Conservation (phyloP, 2,329 filamentous ascomycete genomes). For the Bipolaris oryzae region DNA sequence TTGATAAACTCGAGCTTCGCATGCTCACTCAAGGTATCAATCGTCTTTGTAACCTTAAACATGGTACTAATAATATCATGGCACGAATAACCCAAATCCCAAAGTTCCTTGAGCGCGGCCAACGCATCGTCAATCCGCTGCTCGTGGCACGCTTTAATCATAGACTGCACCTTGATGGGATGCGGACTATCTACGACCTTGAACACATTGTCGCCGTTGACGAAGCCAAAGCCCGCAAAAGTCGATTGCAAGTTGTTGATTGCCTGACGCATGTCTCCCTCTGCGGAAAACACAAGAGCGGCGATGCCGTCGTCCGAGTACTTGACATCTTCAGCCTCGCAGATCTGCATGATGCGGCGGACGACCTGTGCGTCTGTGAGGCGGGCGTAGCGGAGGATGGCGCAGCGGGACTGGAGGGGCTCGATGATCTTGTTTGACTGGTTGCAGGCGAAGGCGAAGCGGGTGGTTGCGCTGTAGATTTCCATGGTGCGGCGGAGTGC, state of each 20-base stretch:
- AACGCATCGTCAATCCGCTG: conserved; percentile 87
- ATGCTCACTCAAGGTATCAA: conserved; percentile 89
- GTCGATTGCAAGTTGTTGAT: conserved; percentile 99
- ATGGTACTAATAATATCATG: conserved; percentile 99
- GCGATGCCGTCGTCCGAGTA: conserved; percentile 93
- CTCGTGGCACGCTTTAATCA: conserved; percentile 97
- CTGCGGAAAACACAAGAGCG: conserved; percentile 94
- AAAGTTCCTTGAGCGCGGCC: conserved; percentile 85
- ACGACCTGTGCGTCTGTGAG: conserved; percentile 93
- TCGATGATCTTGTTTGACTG: conserved; percentile 99
- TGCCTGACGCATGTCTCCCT: conserved; percentile 98
- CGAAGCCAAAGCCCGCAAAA: conserved; percentile 89
- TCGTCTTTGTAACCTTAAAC: conserved; percentile 98
- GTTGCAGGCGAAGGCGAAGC: conserved; percentile 98
- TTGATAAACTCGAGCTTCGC: conserved; percentile 97
- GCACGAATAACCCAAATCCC: conserved; percentile 94
- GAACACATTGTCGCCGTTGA: conserved; percentile 98
- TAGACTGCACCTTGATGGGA: conserved; percentile 96
- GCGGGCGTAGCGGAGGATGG: conserved; percentile 90
- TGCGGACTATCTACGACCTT: conserved; percentile 96
- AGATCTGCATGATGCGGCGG: conserved; percentile 88
- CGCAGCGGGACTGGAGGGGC: conserved; percentile 94
- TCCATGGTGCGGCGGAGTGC: conserved; percentile 96
- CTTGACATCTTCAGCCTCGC: conserved; percentile 87
- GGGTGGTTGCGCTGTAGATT: conserved; percentile 94